A percentile compares a stretch with the other conserved stretches of the same genome.
Evolutionary conservation across 176 grass and related monocot species (phyloP).

Genomic region (Musa troglodytarum): DNA sequence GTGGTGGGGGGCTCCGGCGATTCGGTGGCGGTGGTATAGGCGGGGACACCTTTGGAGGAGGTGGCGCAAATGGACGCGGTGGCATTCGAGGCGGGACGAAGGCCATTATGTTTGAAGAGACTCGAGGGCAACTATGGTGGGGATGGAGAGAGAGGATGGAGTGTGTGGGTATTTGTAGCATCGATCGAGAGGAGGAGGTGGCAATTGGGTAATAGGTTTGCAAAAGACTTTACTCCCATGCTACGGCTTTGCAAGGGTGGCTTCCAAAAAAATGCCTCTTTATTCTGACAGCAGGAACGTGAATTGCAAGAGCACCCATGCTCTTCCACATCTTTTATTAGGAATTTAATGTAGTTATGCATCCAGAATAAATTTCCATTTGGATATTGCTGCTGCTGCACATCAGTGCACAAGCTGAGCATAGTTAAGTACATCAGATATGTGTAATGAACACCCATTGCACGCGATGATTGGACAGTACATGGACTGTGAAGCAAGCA

Average conservation of each 20-base stretch:
- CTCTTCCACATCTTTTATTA: too few relatives aligned
- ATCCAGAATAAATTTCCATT: too few relatives aligned
- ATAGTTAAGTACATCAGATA: too few relatives aligned
- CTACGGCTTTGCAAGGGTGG: constrained; percentile 29
- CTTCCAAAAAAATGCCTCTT: constrained; percentile 28
- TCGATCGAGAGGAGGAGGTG: not conserved
- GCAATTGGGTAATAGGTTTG: not conserved
- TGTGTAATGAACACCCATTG: too few relatives aligned
- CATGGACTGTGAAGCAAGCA: too few relatives aligned
- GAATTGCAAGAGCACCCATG: too few relatives aligned
- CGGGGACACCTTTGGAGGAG: constrained; percentile 4
- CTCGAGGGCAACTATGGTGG: not conserved
- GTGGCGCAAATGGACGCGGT: not conserved
- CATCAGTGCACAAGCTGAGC: too few relatives aligned
- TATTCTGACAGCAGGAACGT: too few relatives aligned
- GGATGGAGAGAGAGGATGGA: constrained; percentile 24
- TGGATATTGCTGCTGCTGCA: too few relatives aligned
- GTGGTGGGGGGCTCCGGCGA: constrained; percentile 20
- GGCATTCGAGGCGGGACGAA: constrained; percentile 1
- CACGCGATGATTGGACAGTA: too few relatives aligned
- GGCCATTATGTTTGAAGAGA: not conserved
- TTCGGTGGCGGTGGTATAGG: constrained; percentile 21
- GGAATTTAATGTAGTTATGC: too few relatives aligned
- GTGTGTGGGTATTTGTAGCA: constrained; percentile 22
- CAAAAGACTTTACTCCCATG: constrained; percentile 48